Base-by-base conservation (phyloP, 2,329 filamentous ascomycete genomes). In the Sphaceloma murrayae region DNA sequence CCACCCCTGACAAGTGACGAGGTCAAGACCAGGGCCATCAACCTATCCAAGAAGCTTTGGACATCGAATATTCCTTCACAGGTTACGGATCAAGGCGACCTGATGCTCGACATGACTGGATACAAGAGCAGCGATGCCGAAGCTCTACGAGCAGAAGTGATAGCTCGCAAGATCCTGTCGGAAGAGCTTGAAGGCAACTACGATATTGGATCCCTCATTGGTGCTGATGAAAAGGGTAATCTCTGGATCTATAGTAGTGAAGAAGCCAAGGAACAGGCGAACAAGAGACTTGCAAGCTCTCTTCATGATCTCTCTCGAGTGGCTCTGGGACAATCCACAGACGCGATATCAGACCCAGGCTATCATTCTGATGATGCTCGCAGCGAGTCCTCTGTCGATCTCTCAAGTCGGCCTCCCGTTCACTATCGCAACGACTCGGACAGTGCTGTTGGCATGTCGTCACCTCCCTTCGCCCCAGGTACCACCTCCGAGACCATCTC, bases 241-340 rank as follows among this genome's bases (percentile, higher is more conserved):
- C 72, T 98, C n/a, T 96, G 91, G 89, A 96, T 98, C 53, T 98
- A 98, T 67, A 91, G 87, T 65, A 96, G 88, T 55, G 88, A 96
- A 62, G 88, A 94, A 58, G 87, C 91, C 17, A 96, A 95, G 58
- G 82, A 91, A 55, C 82, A 84, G 5, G 89, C 89, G 22, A 81
- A 81, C 67, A 80, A 82, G 27, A 70, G 72, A 54, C 69, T 72
- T 2, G 50, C 54, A 34, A 47, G 19, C 43, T 52, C 22, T 31
- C 50, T 40, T 54, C 40, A 48, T 17, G 65, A 67, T 1, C 59
- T 78, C 48, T 45, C 42, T 18, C 42, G 42, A 11, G 67, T 67
- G 18, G 65, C 68, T 3, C 64, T 80, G 51, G 67, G 71, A 39
- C 64, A 70, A 2, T 75, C 76, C 13, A 75, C 78, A n/a, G 88